Evolutionary conservation across 1,139 yeast species (phyloP).

Genomic region (Debaryomycetaceae sp.): DNA sequence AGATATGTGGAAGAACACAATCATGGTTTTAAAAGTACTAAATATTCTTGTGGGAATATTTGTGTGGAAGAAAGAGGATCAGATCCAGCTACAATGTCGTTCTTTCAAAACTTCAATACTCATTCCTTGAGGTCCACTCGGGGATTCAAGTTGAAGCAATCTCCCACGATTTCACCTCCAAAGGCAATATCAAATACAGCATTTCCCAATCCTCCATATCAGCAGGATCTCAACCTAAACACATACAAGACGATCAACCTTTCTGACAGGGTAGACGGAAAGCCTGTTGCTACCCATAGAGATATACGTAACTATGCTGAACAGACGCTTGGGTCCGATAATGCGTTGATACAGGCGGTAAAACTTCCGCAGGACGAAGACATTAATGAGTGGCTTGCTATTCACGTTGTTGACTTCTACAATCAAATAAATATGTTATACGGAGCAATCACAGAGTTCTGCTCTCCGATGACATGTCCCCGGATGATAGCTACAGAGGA

Average conservation of each 20-base stretch:
- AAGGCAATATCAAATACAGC: conserved; percentile 33
- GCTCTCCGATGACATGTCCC: conserved; percentile 91
- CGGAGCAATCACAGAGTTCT: conserved; percentile 93
- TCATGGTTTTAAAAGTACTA: neutral
- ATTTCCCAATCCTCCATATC: conserved; percentile 29
- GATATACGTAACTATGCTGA: conserved; percentile 85
- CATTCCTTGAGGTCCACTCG: conserved; percentile 53
- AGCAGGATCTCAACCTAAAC: conserved; percentile 18
- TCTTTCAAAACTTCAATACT: conserved; percentile 57
- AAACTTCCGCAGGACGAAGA: conserved; percentile 93
- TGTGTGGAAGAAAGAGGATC: neutral
- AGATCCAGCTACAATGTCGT: conserved; percentile 29
- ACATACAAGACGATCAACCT: conserved; percentile 27
- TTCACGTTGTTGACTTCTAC: conserved; percentile 85
- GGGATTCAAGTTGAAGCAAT: conserved; percentile 47
- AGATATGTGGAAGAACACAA: neutral
- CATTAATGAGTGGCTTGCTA: conserved; percentile 92
- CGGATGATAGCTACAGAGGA: conserved; percentile 96
- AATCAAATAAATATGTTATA: conserved; percentile 96
- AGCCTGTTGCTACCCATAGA: conserved; percentile 56
- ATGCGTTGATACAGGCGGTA: conserved; percentile 88
- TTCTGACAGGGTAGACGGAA: conserved; percentile 16
- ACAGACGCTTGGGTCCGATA: conserved; percentile 90
- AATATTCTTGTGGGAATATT: neutral
- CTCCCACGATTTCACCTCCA: conserved; percentile 43